Conservation (phyloP, 2,329 filamentous ascomycete genomes). For the Cladophialophora chaetospira region DNA sequence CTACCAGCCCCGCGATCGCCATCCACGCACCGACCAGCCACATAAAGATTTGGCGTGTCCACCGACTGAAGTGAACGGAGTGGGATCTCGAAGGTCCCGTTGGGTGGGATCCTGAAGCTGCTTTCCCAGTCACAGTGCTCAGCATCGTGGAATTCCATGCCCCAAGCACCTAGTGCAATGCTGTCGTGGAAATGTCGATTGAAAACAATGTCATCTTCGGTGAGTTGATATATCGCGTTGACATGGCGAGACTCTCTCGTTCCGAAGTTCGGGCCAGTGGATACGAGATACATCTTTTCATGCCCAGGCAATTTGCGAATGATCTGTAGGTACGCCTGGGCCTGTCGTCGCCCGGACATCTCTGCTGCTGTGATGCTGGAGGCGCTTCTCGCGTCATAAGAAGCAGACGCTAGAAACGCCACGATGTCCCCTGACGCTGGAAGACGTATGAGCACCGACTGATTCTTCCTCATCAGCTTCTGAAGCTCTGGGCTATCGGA, state of each 20-base stretch:
- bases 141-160: conserved; percentile 14
- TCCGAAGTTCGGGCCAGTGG: conserved; percentile 18
- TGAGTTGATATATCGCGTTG: conserved; percentile 14
- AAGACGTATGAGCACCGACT: conserved; percentile 10
- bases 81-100: conserved; percentile 16
- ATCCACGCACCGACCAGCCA: conserved; percentile 16
- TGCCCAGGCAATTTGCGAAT: conserved; percentile 18
- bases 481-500: background rate
- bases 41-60: conserved; percentile 14
- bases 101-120: conserved; percentile 1
- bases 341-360: conserved; percentile 8
- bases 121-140: conserved; percentile 12
- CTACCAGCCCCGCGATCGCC: conserved; percentile 11
- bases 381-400: conserved; percentile 9
- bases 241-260: conserved; percentile 19
- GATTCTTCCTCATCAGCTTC: conserved; percentile 10
- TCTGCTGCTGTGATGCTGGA: conserved; percentile 16
- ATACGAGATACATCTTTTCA: conserved; percentile 20
- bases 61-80: conserved; percentile 3
- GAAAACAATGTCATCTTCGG: conserved; percentile 9
- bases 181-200: conserved; percentile 6
- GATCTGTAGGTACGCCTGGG: conserved; percentile 13
- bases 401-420: conserved; percentile 15
- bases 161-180: conserved; percentile 14
- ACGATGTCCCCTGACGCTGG: conserved; percentile 14